Evolutionary conservation across 441 rosid genomes (phyloP).

Genomic region (Populus hybrid): DNA sequence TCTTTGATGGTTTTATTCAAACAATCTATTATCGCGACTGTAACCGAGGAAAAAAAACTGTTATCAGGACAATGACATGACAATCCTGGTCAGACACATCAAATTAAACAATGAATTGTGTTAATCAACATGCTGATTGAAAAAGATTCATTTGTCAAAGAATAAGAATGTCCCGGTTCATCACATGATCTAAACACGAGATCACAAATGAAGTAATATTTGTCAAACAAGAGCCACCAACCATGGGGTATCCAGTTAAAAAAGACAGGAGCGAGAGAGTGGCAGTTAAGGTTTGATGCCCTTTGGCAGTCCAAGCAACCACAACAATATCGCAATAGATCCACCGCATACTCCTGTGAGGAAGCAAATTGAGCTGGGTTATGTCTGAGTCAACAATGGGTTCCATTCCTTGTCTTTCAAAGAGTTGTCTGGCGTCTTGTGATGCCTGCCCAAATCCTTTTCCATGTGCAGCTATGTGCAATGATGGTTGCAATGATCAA

Average conservation of each 20-base stretch:
- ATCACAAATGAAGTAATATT: not conserved
- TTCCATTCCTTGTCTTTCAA: constrained; percentile 55
- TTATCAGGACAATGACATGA: constrained; percentile 90
- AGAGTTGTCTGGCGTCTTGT: constrained; percentile 80
- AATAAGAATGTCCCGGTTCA: constrained; percentile 14
- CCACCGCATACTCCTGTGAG: constrained; percentile 91
- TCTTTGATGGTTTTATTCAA: constrained; percentile 57
- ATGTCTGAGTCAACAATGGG: constrained; percentile 79
- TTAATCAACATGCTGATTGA: constrained; percentile 14
- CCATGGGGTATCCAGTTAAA: constrained; percentile 88
- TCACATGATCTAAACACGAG: constrained; percentile 3
- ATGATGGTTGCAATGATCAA: not conserved
- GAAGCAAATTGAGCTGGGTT: constrained; percentile 78
- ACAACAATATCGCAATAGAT: constrained; percentile 73
- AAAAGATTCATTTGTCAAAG: constrained; percentile 2
- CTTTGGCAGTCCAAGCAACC: constrained; percentile 71
- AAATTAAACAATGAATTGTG: constrained; percentile 1
- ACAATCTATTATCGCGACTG: too few species aligned
- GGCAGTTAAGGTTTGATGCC: constrained; percentile 61
- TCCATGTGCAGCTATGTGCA: constrained; percentile 85
- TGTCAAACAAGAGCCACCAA: constrained; percentile 24
- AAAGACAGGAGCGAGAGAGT: constrained; percentile 65
- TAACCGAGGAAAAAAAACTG: constrained; percentile 39
- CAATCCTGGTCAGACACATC: constrained; percentile 68
- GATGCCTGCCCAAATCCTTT: constrained; percentile 90